A percentile compares a stretch with the other conserved stretches of the same genome.
These are phyloP conservation scores for Suhomyces maxii DNA, from an alignment of 1,139 yeast species.

Conservation along the genomic window DNA sequence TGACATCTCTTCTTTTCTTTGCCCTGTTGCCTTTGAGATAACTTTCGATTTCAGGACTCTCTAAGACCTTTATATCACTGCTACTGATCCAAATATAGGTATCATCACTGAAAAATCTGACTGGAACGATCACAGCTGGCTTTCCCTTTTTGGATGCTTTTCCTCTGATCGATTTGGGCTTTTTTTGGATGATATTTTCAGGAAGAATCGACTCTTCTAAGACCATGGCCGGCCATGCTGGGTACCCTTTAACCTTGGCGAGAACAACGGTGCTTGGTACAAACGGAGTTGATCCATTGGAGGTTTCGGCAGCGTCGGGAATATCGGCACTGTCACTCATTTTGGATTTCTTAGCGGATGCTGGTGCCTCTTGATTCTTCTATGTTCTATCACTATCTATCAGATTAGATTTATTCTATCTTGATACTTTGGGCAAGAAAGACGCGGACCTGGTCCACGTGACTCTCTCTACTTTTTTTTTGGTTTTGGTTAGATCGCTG, in stretches of 20 bases:
- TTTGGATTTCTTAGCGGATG: not conserved
- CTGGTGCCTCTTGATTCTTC: not conserved
- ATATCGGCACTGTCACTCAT: not conserved
- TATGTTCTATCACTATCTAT: too few species aligned
- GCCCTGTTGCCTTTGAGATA: slow-evolving; percentile 21
- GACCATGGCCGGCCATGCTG: slow-evolving; percentile 83
- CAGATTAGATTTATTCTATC: too few species aligned
- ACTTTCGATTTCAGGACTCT: slow-evolving; percentile 27
- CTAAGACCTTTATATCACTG: slow-evolving; percentile 40
- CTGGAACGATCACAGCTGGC: slow-evolving; percentile 38
- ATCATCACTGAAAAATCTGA: slow-evolving; percentile 64
- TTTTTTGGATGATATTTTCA: slow-evolving; percentile 45
- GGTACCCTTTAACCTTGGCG: slow-evolving; percentile 76
- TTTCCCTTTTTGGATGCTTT: slow-evolving; percentile 21
- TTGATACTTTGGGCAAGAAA: too few species aligned
- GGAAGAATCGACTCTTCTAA: slow-evolving; percentile 62
- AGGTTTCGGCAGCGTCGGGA: not conserved
- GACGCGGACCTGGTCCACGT: not conserved
- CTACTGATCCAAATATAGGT: slow-evolving; percentile 62
- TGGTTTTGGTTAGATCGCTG: slow-evolving; percentile 5
- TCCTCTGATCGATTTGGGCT: slow-evolving; percentile 42
- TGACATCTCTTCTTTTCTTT: slow-evolving; percentile 36
- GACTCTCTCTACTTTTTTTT: too few species aligned
- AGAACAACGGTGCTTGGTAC: slow-evolving; percentile 46
- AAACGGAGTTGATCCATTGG: not conserved